Evolutionary conservation across 1,139 yeast species (phyloP).

Genomic region (Pichia sp.): DNA sequence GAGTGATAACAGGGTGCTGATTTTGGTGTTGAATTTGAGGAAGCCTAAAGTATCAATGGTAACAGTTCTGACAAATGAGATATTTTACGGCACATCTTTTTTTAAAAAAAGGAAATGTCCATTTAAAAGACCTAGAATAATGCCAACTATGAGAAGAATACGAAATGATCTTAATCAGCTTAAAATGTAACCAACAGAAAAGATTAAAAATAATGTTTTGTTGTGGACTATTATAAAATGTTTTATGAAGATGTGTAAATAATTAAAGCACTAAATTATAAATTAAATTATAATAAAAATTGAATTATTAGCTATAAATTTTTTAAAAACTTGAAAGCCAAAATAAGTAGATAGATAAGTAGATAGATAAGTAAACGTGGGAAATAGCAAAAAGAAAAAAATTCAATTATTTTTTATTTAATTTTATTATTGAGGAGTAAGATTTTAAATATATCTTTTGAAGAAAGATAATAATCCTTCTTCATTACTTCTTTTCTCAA

Average conservation of each 20-base stretch:
- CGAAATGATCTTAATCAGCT: conserved; percentile 4
- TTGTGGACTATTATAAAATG: not conserved
- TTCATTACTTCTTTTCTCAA: conserved; percentile 25
- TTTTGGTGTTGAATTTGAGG: too few species aligned
- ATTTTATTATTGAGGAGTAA: not conserved
- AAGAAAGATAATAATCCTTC: conserved; percentile 16
- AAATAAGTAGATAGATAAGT: too few species aligned
- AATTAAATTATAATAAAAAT: not conserved
- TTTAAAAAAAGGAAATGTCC: not conserved
- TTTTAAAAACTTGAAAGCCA: too few species aligned
- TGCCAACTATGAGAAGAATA: not conserved
- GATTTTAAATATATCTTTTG: conserved; percentile 25
- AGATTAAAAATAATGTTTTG: not conserved
- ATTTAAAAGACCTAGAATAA: not conserved
- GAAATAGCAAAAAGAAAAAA: too few species aligned
- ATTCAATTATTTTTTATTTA: not conserved
- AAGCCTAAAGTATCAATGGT: too few species aligned
- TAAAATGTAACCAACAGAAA: conserved; percentile 4
- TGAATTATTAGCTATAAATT: not conserved
- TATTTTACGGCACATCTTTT: conserved; percentile 6
- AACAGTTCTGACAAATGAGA: conserved; percentile 6
- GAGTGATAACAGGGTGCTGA: too few species aligned
- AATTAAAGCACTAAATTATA: not conserved
- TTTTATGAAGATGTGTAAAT: not conserved
- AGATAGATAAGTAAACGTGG: too few species aligned